Percentiles rank a stretch among this genome's conserved stretches.
These are phyloP conservation scores for Clavaria fumosa DNA, from an alignment of 768 basidiomycete species.

Conservation along the genomic window DNA sequence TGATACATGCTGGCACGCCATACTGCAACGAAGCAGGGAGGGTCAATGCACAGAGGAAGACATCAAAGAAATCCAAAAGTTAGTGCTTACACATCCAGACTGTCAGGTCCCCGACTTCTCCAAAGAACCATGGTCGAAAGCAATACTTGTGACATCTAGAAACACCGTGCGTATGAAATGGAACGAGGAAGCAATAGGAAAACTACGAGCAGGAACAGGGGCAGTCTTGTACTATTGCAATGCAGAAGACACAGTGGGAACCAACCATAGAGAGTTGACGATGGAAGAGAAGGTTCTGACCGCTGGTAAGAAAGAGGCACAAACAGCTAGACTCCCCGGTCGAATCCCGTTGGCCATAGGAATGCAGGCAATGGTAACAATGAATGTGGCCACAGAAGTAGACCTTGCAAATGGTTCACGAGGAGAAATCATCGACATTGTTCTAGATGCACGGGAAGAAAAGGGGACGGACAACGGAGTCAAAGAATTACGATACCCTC, in stretches of 20 bases:
- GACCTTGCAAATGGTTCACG: slow-evolving; percentile 26
- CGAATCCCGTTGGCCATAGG: slow-evolving; percentile 17
- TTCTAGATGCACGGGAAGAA: slow-evolving; percentile 19
- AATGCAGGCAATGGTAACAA: slow-evolving; percentile 23
- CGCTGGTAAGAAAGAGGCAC: not conserved
- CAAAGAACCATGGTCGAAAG: slow-evolving; percentile 11
- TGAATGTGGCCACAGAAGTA: slow-evolving; percentile 22
- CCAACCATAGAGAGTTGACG: not conserved
- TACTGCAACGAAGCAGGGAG: slow-evolving; percentile 15
- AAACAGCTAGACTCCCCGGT: slow-evolving; percentile 3
- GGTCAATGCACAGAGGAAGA: slow-evolving; percentile 14
- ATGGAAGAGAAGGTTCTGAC: not conserved
- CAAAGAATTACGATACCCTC: slow-evolving; percentile 13
- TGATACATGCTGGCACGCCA: slow-evolving; percentile 16
- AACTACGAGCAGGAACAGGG: not conserved
- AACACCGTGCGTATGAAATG: slow-evolving; percentile 16
- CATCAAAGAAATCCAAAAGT: slow-evolving; percentile 13
- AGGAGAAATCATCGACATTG: slow-evolving; percentile 19
- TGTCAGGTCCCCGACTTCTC: slow-evolving; percentile 10
- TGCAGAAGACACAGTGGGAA: not conserved
- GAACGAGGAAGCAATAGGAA: slow-evolving; percentile 11
- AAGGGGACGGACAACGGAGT: slow-evolving; percentile 1
- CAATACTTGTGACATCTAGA: slow-evolving; percentile 16
- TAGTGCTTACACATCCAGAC: slow-evolving; percentile 11
- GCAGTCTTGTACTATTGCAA: not conserved